Percentiles rank a stretch among this genome's conserved stretches.
Evolutionary conservation across 2,329 filamentous ascomycete species (phyloP).

Genomic region (Cadophora malorum): DNA sequence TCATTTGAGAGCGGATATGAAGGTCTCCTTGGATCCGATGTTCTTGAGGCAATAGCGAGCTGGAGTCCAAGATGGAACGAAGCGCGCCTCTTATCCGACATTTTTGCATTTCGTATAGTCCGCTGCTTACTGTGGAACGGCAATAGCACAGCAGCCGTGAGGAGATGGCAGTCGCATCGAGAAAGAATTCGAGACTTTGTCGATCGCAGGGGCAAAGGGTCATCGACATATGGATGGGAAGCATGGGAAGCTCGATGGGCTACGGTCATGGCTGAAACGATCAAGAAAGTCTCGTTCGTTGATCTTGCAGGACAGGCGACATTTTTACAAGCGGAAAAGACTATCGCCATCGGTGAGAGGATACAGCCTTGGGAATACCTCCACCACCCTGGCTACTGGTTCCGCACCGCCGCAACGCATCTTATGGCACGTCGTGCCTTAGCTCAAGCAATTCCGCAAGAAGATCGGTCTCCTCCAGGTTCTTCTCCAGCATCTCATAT

Average conservation of each 20-base stretch:
- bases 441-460: slow-evolving; percentile 63
- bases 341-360: slow-evolving; percentile 58
- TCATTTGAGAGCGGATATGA: slow-evolving; percentile 91
- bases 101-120: slow-evolving; percentile 79
- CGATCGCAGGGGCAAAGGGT: slow-evolving; percentile 83
- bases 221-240: slow-evolving; percentile 89
- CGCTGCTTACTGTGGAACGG: slow-evolving; percentile 83
- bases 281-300: slow-evolving; percentile 59
- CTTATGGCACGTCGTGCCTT: slow-evolving; percentile 58
- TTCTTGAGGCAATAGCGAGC: slow-evolving; percentile 86
- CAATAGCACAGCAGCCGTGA: slow-evolving; percentile 79
- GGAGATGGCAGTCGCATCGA: slow-evolving; percentile 81
- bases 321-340: slow-evolving; percentile 65
- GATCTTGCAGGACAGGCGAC: slow-evolving; percentile 55
- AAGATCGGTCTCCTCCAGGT: slow-evolving; percentile 60
- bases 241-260: slow-evolving; percentile 87
- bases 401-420: slow-evolving; percentile 65
- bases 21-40: slow-evolving; percentile 78
- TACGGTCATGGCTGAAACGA: slow-evolving; percentile 65
- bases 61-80: slow-evolving; percentile 94
- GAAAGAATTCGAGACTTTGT: slow-evolving; percentile 77
- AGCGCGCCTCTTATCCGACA: slow-evolving; percentile 84
- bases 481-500: slow-evolving; percentile 53
- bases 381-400: slow-evolving; percentile 73
- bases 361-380: slow-evolving; percentile 68